Base-by-base conservation (phyloP, 2,329 filamentous ascomycete genomes). In the Epichloe uncinata region DNA sequence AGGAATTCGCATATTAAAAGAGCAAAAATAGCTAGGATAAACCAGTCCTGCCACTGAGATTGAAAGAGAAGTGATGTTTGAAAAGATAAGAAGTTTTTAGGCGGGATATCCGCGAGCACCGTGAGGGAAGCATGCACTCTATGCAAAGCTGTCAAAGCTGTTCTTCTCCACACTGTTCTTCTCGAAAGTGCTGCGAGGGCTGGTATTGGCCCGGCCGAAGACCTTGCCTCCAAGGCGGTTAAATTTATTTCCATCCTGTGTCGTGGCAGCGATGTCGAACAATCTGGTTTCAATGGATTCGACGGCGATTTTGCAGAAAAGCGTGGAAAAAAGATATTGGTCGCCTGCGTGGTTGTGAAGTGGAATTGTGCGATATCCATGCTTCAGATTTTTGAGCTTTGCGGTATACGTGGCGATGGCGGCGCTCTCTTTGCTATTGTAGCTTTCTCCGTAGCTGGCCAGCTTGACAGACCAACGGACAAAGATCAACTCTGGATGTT, bases 381-480 rank as follows among this genome's bases (percentile, higher is more conserved):
- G 83, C 63, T 91, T 88, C 41, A 97, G 77, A 62, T 84, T 94
- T 69, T 77, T 83, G 47, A 97, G 81, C 69, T 97, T 97, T 54
- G 87, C 90, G 2, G 88, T 97, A 67, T 91, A 97, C 1, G 85
- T 93, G 3, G 88, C 93, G 51, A 96, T 75, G 20, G 87, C 71
- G 56, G 77, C 68, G 59, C 74, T 68, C 54, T 82, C 82, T 49
- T 60, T 60, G 56, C 61, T 65, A 52, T 78, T 85, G 56, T 79
- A 78, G 56, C 73, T 83, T 58, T 82, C 77, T 41, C 86, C 86
- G 62, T 91, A 87, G 52, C 80, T 74, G 1, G 89, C 90, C 57
- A 93, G 85, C 75, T 87, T 91, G 50, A 97, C 88, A 20, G 84
- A 90, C 79, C 88, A 95, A 43, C 89, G 85, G 48, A 97, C 82